phyloP scores from a whole-genome alignment of 208 protist species.

The Porcisia deanei region DNA sequence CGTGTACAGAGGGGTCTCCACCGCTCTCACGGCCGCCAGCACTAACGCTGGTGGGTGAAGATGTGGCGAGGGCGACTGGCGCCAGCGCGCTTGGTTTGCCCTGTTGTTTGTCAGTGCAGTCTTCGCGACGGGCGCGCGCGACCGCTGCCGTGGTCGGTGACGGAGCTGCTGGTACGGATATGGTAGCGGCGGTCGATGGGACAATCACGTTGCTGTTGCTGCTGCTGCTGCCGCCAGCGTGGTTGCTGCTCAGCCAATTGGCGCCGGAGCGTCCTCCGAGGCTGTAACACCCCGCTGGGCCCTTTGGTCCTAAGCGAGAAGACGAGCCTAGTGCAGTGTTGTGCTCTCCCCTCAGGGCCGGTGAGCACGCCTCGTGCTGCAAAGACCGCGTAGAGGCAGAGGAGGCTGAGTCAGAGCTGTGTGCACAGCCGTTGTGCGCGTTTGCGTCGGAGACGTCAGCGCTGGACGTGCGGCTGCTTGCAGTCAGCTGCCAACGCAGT shows the following conservation, averaged over 20 bases:
- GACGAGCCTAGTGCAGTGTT: not conserved
- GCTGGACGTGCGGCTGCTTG: slow-evolving; percentile 21
- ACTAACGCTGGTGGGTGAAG: not conserved
- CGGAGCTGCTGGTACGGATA: not conserved
- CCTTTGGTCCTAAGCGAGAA: not conserved
- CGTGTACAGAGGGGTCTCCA: not conserved
- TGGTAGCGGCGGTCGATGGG: not conserved
- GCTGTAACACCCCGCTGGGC: slow-evolving; percentile 9
- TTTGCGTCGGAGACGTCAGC: slow-evolving; percentile 1
- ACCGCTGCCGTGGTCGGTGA: not conserved
- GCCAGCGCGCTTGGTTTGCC: not conserved
- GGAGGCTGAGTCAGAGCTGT: not conserved
- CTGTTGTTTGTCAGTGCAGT: not conserved
- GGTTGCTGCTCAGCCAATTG: not conserved
- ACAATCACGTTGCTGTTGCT: not conserved
- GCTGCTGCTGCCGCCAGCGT: not conserved
- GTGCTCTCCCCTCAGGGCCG: not conserved
- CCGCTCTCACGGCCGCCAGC: not conserved
- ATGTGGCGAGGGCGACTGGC: not conserved
- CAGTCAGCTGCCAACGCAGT: not conserved
- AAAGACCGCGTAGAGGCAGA: not conserved
- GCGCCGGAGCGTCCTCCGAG: not conserved
- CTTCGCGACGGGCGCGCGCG: not conserved
- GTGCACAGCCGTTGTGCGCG: not conserved
- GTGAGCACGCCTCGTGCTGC: not conserved